A percentile compares a stretch with the other conserved stretches of the same genome.
Conservation (phyloP, 176 grass and related monocot species). For the Stipa capillata region DNA sequence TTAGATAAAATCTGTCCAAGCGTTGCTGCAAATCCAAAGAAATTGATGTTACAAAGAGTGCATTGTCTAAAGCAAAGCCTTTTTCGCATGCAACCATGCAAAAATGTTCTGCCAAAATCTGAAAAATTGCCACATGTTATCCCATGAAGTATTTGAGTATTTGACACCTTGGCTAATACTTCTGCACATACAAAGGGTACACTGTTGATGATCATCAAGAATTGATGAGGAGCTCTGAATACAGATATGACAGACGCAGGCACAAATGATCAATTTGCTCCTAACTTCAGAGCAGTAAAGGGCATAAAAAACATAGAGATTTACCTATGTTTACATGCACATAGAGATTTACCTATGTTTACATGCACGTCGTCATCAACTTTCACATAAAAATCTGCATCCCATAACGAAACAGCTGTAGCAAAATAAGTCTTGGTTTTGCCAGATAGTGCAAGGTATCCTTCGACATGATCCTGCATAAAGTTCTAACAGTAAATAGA, state of each 20-base stretch:
- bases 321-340: constrained; percentile 85
- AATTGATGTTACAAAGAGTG: neutral
- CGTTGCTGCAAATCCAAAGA: constrained; percentile 39
- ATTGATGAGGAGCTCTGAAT: neutral
- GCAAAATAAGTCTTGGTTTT: constrained; percentile 71
- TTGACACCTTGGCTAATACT: neutral
- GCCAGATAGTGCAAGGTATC: constrained; percentile 60
- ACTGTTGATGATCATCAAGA: neutral
- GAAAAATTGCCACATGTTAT: neutral
- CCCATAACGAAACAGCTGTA: constrained; percentile 66
- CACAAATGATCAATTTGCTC: constrained; percentile 7
- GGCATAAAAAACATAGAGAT: neutral
- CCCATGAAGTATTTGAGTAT: neutral
- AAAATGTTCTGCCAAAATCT: neutral
- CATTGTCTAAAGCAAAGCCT: neutral
- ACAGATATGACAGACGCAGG: neutral
- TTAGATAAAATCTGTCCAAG: constrained; percentile 54
- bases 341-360: constrained; percentile 55
- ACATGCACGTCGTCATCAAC: constrained; percentile 73
- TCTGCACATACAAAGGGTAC: neutral
- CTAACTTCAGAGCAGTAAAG: neutral
- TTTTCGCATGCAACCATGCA: neutral
- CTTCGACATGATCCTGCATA: constrained; percentile 65
- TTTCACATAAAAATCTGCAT: constrained; percentile 70
- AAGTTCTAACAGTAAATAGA: constrained; percentile 16